Base-by-base conservation (phyloP, 768 basidiomycete species). In the Trametes punicea region DNA sequence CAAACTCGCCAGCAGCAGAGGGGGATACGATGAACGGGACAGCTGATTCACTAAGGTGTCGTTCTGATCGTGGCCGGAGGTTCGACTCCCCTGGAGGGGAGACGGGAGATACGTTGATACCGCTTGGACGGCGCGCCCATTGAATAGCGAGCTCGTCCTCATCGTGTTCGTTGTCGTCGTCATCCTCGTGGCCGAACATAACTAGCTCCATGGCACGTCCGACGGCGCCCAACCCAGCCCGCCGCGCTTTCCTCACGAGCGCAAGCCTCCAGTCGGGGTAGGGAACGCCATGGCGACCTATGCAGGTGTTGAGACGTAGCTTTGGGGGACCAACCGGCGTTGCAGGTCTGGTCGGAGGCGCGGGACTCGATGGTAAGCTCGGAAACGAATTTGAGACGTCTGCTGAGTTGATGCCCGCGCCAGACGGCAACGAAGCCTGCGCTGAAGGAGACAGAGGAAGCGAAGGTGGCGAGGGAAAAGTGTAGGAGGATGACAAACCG, bases 201-300 rank as follows among this genome's bases (percentile, higher is more conserved):
- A 67, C 59, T 10, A 65, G 75, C 38, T 80, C 77, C 74, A 85
- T 72, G 0, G 84, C 80, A 26, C 76, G 73, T 0, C 79, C 77
- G 0, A 81, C 71, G n/a, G 82, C 75, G 0, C 85, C 81, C 65
- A 85, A 70, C 0, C 85, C 84, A 11, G 84, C 80, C 26, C 75
- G 74, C 10, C 78, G 75, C 0, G 85, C 85, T 38, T 77, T 74
- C 36, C 74, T 70, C 1, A 81, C 73, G 0, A 83, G 64, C 2
- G 74, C 73, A 0, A 73, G 62, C 0, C 86, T 78, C 87, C 87
- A 89, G 60, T 87, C 85, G 0, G 87, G 87, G 65, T 84, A 88
- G 0, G 78, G 80, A 1, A 85, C 49, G 23, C 51, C 55, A n/a
- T 33, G 55, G 6, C 29, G 48, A 13, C 40, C 26, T 11, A 45